These are phyloP conservation scores for Podospora tetraspora DNA, from an alignment of 495 filamentous ascomycete genomes.

Conservation along the genomic window DNA sequence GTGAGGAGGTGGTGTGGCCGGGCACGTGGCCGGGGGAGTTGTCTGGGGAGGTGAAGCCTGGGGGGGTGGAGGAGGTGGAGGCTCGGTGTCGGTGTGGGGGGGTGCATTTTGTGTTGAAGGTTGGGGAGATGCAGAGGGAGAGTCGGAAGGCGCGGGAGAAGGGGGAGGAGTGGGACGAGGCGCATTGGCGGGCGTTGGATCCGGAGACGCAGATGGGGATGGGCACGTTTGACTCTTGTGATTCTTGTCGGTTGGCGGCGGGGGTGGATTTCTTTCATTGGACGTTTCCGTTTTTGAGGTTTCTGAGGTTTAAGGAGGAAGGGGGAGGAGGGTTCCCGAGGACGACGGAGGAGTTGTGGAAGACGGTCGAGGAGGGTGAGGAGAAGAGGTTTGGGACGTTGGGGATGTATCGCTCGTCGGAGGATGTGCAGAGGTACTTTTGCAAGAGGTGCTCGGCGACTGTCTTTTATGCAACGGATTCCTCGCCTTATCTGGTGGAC, in stretches of 20 bases:
- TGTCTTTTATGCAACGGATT: constrained; percentile 44
- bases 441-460: constrained; percentile 49
- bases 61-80: constrained; percentile 13
- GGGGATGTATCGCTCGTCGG: constrained; percentile 40
- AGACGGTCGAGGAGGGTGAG: constrained; percentile 15
- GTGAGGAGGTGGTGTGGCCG: constrained; percentile 18
- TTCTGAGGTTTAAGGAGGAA: constrained; percentile 20
- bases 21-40: neutral
- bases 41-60: neutral
- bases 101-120: constrained; percentile 34
- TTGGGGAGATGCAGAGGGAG: constrained; percentile 24
- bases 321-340: constrained; percentile 14
- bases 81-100: constrained; percentile 48
- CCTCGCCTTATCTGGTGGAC: constrained; percentile 43
- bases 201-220: constrained; percentile 37
- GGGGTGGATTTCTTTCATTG: constrained; percentile 46
- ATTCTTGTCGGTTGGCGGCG: constrained; percentile 45
- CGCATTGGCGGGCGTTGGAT: constrained; percentile 36
- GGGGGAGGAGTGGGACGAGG: neutral
- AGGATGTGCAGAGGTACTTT: constrained; percentile 46
- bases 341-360: constrained; percentile 22
- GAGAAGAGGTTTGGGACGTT: constrained; percentile 39
- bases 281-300: constrained; percentile 29
- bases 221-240: constrained; percentile 43
- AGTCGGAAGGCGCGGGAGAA: neutral